Evolutionary conservation across 371 early-diverging fungal genomes (phyloP).

Genomic region (Dinochytrium kinnereticum): DNA sequence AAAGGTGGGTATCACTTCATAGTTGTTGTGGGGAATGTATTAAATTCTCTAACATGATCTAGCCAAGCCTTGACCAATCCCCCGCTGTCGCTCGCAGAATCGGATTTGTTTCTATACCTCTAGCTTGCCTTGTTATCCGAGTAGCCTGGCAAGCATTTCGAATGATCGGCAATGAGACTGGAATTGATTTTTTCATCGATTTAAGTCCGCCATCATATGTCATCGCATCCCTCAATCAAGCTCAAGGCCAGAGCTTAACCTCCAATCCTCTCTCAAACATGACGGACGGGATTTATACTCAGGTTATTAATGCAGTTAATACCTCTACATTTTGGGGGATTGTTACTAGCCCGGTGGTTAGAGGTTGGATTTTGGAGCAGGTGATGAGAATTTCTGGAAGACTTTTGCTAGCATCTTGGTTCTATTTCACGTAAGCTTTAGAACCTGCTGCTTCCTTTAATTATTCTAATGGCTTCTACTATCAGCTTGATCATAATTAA

Average conservation of each 20-base stretch:
- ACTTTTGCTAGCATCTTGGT: slow-evolving; percentile 48
- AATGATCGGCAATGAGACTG: slow-evolving; percentile 53
- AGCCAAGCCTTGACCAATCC: slow-evolving; percentile 73
- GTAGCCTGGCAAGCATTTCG: slow-evolving; percentile 73
- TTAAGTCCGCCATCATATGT: slow-evolving; percentile 5
- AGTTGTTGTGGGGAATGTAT: no score
- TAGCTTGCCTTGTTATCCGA: slow-evolving; percentile 86
- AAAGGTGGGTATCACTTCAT: no score
- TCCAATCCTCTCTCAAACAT: no score
- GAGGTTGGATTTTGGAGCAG: slow-evolving; percentile 4
- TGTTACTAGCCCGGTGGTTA: not conserved
- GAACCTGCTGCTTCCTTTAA: slow-evolving; percentile 28
- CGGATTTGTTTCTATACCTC: slow-evolving; percentile 88
- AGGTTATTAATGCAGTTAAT: no score
- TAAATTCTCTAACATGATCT: no score
- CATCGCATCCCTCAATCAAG: not conserved
- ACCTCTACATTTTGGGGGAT: no score
- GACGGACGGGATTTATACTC: no score
- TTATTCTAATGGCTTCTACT: slow-evolving; percentile 15
- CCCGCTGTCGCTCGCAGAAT: slow-evolving; percentile 88
- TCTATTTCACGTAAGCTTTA: slow-evolving; percentile 28
- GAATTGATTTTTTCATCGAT: slow-evolving; percentile 15
- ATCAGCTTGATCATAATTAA: slow-evolving; percentile 64
- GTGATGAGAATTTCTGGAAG: slow-evolving; percentile 31
- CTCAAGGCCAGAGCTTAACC: no score